A percentile compares a stretch with the other conserved stretches of the same genome.
phyloP scores from a whole-genome alignment of 129 eudicot genomes.

The Escallonia herrerae region DNA sequence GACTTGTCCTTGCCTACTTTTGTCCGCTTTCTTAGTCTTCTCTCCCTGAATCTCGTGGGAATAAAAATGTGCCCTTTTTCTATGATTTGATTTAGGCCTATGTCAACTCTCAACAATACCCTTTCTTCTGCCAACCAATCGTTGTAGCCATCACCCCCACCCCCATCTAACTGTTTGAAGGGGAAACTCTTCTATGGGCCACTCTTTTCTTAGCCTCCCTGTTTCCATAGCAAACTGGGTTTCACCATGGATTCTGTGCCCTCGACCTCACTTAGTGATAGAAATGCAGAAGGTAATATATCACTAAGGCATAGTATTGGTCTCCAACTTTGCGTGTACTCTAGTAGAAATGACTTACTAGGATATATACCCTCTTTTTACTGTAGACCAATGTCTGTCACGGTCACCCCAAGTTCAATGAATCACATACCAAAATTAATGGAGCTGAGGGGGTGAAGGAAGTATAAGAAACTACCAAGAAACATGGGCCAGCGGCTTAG shows the following conservation, averaged over 20 bases:
- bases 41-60: conserved; percentile 8
- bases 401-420: not conserved
- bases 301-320: conserved; percentile 4
- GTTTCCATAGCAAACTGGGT: no score
- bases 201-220: no score
- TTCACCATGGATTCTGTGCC: no score
- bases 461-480: not conserved
- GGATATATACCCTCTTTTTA: conserved; percentile 5
- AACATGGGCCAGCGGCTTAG: conserved; percentile 16
- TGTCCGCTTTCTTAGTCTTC: conserved; percentile 32
- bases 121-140: not conserved
- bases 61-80: not conserved
- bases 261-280: conserved; percentile 9
- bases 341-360: conserved; percentile 8
- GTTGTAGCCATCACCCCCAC: conserved; percentile 1
- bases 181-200: no score
- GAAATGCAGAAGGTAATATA: conserved; percentile 7
- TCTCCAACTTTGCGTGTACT: conserved; percentile 28
- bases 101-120: conserved; percentile 4
- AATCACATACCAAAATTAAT: not conserved
- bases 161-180: not conserved
- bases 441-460: not conserved
- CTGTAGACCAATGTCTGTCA: conserved; percentile 1
- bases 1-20: conserved; percentile 24
- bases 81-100: not conserved